Evolutionary conservation across 1,284 basidiomycete genomes (phyloP).

Genomic region (Heliocybe sulcata): DNA sequence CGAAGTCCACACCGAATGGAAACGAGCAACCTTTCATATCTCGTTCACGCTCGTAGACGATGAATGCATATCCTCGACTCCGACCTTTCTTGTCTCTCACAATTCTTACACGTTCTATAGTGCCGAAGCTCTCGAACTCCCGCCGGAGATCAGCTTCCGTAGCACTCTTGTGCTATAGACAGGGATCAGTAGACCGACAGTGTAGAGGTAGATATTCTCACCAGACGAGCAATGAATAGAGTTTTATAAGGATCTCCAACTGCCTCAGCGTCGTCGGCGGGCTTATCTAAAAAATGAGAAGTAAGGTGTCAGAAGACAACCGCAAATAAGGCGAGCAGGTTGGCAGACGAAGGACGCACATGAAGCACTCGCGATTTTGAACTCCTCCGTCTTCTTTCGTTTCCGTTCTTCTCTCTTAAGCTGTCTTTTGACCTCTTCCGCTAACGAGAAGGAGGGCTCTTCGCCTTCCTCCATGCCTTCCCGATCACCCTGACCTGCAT

Average conservation of each 20-base stretch:
- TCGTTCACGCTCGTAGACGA: constrained; percentile 95
- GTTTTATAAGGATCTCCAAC: constrained; percentile 98
- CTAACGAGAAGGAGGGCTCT: constrained; percentile 69
- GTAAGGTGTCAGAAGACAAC: constrained; percentile 6
- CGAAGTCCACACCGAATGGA: constrained; percentile 6
- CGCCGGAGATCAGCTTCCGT: constrained; percentile 88
- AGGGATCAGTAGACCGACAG: constrained; percentile 9
- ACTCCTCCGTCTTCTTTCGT: constrained; percentile 75
- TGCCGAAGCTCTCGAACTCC: constrained; percentile 94
- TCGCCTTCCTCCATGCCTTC: constrained; percentile 74
- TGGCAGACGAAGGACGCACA: constrained; percentile 43
- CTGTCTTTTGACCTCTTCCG: constrained; percentile 73
- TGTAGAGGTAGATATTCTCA: constrained; percentile 24
- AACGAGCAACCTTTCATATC: constrained; percentile 89
- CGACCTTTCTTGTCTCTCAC: constrained; percentile 87
- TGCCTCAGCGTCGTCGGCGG: constrained; percentile 88
- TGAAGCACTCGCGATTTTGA: constrained; percentile 74
- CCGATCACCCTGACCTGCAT: constrained; percentile 34
- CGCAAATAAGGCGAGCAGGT: constrained; percentile 4
- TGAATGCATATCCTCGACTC: constrained; percentile 90
- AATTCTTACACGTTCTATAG: constrained; percentile 87
- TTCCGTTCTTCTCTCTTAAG: constrained; percentile 75
- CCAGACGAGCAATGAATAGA: constrained; percentile 90
- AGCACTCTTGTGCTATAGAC: constrained; percentile 71
- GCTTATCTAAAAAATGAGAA: constrained; percentile 59